Conservation (phyloP, 495 filamentous ascomycete genomes). For the Penicillium lividum region DNA sequence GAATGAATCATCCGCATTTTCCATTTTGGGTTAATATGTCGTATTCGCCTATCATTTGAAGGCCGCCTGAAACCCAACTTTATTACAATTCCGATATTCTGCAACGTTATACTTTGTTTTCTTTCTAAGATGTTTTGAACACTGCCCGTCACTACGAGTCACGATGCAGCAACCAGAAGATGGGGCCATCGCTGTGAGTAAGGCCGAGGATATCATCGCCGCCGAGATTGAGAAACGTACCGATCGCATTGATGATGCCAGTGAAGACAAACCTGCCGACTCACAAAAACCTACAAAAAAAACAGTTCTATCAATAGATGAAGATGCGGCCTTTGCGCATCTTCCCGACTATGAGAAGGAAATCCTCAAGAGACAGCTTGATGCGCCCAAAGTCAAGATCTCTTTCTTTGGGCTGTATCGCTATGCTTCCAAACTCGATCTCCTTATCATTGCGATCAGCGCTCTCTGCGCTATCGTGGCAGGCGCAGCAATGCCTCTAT, state of each 20-base stretch:
- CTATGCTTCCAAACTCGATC: conserved; percentile 75
- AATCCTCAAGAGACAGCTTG: conserved; percentile 70
- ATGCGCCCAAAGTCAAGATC: conserved; percentile 66
- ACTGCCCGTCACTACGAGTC: neutral
- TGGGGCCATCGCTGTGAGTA: neutral
- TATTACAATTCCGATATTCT: no score
- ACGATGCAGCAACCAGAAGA: neutral
- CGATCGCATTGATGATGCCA: neutral
- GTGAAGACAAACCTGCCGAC: neutral
- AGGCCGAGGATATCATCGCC: neutral
- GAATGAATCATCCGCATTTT: neutral
- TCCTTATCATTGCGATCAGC: conserved; percentile 68
- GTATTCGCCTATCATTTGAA: neutral
- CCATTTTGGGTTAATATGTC: neutral
- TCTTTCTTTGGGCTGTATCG: conserved; percentile 71
- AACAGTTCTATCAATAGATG: conserved; percentile 4
- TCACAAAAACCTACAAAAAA: neutral
- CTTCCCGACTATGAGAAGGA: conserved; percentile 57
- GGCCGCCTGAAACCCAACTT: neutral
- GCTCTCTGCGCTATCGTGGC: conserved; percentile 70
- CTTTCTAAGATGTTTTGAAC: no score
- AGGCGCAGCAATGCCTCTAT: conserved; percentile 81
- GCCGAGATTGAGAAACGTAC: neutral
- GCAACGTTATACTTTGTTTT: no score
- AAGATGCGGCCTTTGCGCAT: conserved; percentile 39